Conservation (phyloP, 345 rosid genomes). For the Citropsis articulata region DNA sequence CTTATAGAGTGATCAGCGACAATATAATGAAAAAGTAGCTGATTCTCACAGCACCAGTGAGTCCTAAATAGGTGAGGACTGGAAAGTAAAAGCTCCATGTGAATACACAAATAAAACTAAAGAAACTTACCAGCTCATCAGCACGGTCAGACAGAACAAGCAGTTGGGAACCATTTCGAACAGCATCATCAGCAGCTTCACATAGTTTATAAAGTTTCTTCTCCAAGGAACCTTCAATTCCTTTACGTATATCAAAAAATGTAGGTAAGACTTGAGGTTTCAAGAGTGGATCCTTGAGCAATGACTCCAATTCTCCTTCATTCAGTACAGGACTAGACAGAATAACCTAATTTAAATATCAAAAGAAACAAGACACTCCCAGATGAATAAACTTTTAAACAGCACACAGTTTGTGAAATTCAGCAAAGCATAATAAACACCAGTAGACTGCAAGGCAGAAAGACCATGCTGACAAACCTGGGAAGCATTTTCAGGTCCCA, state of each 20-base stretch:
- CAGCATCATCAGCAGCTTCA: conserved; percentile 98
- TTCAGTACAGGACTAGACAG: conserved; percentile 84
- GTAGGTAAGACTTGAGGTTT: conserved; percentile 65
- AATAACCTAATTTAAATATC: conserved; percentile 51
- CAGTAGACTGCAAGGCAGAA: conserved; percentile 7
- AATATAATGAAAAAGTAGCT: background rate
- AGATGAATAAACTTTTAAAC: conserved; percentile 1
- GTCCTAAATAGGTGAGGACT: background rate
- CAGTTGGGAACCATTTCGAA: conserved; percentile 89
- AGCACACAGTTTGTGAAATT: background rate
- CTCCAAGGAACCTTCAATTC: conserved; percentile 89
- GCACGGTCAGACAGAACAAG: conserved; percentile 88
- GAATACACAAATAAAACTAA: conserved; percentile 3
- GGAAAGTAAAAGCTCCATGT: background rate
- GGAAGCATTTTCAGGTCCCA: conserved; percentile 91
- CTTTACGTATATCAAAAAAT: conserved; percentile 89
- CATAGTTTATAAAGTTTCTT: conserved; percentile 65
- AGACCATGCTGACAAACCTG: conserved; percentile 54
- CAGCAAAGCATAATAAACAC: conserved; percentile 4
- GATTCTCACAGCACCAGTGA: background rate
- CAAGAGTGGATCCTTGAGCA: conserved; percentile 64
- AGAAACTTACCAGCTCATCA: conserved; percentile 58
- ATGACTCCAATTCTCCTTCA: conserved; percentile 83
- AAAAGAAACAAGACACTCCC: conserved; percentile 8
- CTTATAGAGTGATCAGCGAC: background rate